phyloP scores from a whole-genome alignment of 805 yeast species.

The Pichia sporocuriosa region DNA sequence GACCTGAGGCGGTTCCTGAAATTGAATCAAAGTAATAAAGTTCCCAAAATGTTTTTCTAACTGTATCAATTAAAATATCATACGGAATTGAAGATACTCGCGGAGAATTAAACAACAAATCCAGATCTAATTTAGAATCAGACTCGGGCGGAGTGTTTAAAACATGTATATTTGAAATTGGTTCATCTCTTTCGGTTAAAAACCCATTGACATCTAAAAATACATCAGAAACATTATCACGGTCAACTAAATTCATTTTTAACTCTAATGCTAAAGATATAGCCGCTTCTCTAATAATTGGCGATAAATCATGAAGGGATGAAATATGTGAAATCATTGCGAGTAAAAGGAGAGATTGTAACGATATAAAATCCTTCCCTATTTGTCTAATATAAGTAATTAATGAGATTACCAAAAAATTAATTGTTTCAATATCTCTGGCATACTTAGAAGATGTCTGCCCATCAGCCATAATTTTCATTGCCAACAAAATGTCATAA shows the following conservation, averaged over 20 bases:
- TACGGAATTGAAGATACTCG: slow-evolving; percentile 20
- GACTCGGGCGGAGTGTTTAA: slow-evolving; percentile 19
- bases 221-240: slow-evolving; percentile 19
- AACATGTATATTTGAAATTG: neutral
- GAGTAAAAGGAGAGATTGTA: slow-evolving; percentile 37
- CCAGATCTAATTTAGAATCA: slow-evolving; percentile 14
- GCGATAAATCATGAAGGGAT: slow-evolving; percentile 42
- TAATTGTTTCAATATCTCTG: slow-evolving; percentile 35
- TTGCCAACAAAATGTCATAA: slow-evolving; percentile 37
- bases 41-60: slow-evolving; percentile 47
- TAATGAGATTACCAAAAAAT: slow-evolving; percentile 31
- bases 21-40: slow-evolving; percentile 44
- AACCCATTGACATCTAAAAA: slow-evolving; percentile 32
- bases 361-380: slow-evolving; percentile 37
- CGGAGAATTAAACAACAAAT: slow-evolving; percentile 13
- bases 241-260: slow-evolving; percentile 35
- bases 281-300: slow-evolving; percentile 36
- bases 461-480: slow-evolving; percentile 47
- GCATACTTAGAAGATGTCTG: slow-evolving; percentile 33
- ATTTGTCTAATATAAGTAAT: slow-evolving; percentile 26
- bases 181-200: slow-evolving; percentile 16
- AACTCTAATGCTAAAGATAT: slow-evolving; percentile 33
- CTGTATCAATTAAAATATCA: slow-evolving; percentile 26
- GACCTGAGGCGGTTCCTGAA: slow-evolving; percentile 50
- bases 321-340: slow-evolving; percentile 44